Evolutionary conservation across 495 filamentous ascomycete genomes (phyloP).

Genomic region (Cladorrhinum samala): DNA sequence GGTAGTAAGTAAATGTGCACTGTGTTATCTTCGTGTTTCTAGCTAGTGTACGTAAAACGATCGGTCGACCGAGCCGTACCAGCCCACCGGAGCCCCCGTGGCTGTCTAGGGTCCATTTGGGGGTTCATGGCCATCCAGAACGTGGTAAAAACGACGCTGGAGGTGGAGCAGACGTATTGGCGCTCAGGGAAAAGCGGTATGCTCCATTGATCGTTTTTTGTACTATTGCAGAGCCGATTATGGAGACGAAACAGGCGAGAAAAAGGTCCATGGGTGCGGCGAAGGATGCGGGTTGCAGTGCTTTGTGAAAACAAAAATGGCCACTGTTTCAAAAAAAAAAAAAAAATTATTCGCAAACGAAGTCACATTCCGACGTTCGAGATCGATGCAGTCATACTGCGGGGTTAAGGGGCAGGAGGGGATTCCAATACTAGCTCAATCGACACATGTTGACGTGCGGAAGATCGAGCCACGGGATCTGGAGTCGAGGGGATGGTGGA

Average conservation of each 20-base stretch:
- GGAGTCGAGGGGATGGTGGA: not conserved
- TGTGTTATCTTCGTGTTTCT: not conserved
- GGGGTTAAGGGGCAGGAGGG: not conserved
- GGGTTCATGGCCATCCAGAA: too few relatives aligned
- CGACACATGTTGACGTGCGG: constrained; percentile 10
- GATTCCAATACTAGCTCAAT: too few relatives aligned
- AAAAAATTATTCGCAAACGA: not conserved
- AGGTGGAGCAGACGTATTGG: too few relatives aligned
- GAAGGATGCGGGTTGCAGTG: too few relatives aligned
- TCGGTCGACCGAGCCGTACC: too few relatives aligned
- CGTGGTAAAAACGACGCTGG: too few relatives aligned
- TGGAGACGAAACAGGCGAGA: too few relatives aligned
- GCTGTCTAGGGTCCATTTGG: too few relatives aligned
- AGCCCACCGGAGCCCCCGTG: not conserved
- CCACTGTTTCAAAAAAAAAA: constrained; percentile 7
- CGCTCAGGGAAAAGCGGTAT: not conserved
- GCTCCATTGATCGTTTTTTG: not conserved
- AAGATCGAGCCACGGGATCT: not conserved
- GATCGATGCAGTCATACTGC: constrained; percentile 8
- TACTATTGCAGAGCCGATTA: not conserved
- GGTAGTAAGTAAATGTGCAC: too few relatives aligned
- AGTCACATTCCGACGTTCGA: not conserved
- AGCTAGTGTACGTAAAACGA: too few relatives aligned
- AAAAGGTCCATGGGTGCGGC: too few relatives aligned
- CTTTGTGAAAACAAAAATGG: not conserved